Conservation (phyloP, 352 stramenopile species). For the Globisporangium parvum region DNA sequence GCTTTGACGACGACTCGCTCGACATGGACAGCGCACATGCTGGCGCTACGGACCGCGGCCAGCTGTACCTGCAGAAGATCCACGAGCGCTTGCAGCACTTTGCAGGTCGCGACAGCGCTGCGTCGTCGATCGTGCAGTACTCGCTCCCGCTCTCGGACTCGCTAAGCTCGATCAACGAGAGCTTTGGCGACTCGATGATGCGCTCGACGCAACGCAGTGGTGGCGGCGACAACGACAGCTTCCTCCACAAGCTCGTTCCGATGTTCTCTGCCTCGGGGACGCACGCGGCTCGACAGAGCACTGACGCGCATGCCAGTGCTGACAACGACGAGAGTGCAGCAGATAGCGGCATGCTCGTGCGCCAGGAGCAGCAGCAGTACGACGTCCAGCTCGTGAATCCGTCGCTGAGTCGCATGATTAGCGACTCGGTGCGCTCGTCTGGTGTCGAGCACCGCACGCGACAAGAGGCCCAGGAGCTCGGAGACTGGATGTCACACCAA, state of each 20-base stretch:
- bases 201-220: not conserved
- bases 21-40: not conserved
- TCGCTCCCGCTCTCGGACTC: slow-evolving; percentile 55
- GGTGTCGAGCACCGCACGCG: too few species aligned
- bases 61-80: slow-evolving; percentile 20
- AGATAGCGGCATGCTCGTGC: not conserved
- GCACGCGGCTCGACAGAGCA: not conserved
- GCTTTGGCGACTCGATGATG: slow-evolving; percentile 16
- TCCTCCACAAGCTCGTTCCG: slow-evolving; percentile 55
- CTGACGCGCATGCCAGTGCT: slow-evolving; percentile 3
- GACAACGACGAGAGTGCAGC: not conserved
- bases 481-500: not conserved
- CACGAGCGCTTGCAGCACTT: slow-evolving; percentile 12
- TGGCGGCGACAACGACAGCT: slow-evolving; percentile 24
- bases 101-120: slow-evolving; percentile 6
- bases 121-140: slow-evolving; percentile 32
- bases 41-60: not conserved
- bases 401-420: slow-evolving; percentile 26
- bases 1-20: slow-evolving; percentile 9
- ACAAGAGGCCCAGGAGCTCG: too few species aligned
- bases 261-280: slow-evolving; percentile 36
- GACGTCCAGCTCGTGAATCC: slow-evolving; percentile 28
- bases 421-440: not conserved
- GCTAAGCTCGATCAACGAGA: slow-evolving; percentile 56
- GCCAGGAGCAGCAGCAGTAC: slow-evolving; percentile 19